phyloP scores from a whole-genome alignment of 352 stramenopile genomes.

The Phytophthora sp. region DNA sequence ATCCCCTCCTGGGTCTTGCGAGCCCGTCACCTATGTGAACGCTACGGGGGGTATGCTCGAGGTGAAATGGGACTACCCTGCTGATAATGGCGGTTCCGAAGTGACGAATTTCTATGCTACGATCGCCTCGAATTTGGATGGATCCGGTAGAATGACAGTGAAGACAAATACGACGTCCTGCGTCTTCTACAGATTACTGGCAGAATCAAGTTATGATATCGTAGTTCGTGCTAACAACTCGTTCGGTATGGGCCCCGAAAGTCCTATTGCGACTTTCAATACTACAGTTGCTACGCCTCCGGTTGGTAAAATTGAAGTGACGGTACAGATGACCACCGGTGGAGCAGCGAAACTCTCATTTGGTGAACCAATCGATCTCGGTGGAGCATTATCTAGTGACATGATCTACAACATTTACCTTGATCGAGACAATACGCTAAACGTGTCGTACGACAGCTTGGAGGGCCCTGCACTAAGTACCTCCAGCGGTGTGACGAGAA shows the following conservation, averaged over 20 bases:
- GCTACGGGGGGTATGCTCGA: slow-evolving; percentile 56
- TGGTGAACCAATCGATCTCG: slow-evolving; percentile 60
- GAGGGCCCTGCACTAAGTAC: neutral
- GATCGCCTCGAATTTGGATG: slow-evolving; percentile 36
- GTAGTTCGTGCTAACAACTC: slow-evolving; percentile 52
- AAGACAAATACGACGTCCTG: slow-evolving; percentile 20
- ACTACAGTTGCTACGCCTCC: slow-evolving; percentile 45
- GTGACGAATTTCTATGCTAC: slow-evolving; percentile 44
- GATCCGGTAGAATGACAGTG: slow-evolving; percentile 30
- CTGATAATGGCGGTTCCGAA: slow-evolving; percentile 43
- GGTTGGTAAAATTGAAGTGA: slow-evolving; percentile 38
- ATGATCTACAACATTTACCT: slow-evolving; percentile 64
- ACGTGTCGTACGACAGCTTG: slow-evolving; percentile 47
- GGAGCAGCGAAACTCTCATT: slow-evolving; percentile 58
- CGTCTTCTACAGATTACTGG: slow-evolving; percentile 49
- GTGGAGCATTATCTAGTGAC: slow-evolving; percentile 37
- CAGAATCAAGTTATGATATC: slow-evolving; percentile 48
- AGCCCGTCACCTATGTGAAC: slow-evolving; percentile 10
- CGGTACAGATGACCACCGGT: slow-evolving; percentile 39
- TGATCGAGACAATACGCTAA: slow-evolving; percentile 40
- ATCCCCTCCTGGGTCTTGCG: slow-evolving; percentile 58
- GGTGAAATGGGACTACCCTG: slow-evolving; percentile 49
- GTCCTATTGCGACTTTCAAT: slow-evolving; percentile 36
- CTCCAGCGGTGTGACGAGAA: slow-evolving; percentile 2
- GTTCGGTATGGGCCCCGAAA: slow-evolving; percentile 43